A percentile compares a stretch with the other conserved stretches of the same genome.
Evolutionary conservation across 2,329 filamentous ascomycete genomes (phyloP).

Genomic region (Botrytis galanthina): DNA sequence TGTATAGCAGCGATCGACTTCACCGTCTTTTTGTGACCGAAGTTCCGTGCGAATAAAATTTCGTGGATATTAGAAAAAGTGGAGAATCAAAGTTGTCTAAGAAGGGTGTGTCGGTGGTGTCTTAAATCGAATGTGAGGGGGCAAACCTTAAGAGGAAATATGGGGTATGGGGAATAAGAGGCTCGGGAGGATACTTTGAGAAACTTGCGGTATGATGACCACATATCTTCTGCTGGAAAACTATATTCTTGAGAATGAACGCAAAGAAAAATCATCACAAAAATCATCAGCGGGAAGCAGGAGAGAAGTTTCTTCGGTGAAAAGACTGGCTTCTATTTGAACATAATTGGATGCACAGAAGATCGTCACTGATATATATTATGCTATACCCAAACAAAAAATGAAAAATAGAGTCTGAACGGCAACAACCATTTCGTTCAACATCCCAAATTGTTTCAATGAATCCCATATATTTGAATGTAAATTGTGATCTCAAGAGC

Average conservation of each 20-base stretch:
- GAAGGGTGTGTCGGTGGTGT: neutral
- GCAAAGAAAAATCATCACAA: neutral
- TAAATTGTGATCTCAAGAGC: neutral
- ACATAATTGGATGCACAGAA: neutral
- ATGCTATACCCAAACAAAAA: neutral
- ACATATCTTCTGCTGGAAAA: neutral
- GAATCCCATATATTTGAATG: neutral
- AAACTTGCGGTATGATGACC: neutral
- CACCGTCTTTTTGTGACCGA: neutral
- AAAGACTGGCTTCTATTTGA: neutral
- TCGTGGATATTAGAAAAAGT: neutral
- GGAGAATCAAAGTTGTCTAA: neutral
- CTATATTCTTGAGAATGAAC: neutral
- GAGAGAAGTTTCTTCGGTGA: neutral
- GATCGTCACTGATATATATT: neutral
- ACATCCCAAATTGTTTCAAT: neutral
- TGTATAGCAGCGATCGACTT: neutral
- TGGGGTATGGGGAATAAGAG: neutral
- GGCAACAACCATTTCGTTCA: neutral
- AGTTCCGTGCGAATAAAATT: neutral
- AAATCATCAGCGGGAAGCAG: neutral
- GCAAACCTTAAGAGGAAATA: neutral
- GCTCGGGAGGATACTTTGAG: neutral
- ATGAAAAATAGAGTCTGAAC: neutral
- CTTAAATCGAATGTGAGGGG: neutral